A percentile compares a stretch with the other conserved stretches of the same genome.
Conservation (phyloP, 2,329 filamentous ascomycete species). For the Cyphellophora europaea region DNA sequence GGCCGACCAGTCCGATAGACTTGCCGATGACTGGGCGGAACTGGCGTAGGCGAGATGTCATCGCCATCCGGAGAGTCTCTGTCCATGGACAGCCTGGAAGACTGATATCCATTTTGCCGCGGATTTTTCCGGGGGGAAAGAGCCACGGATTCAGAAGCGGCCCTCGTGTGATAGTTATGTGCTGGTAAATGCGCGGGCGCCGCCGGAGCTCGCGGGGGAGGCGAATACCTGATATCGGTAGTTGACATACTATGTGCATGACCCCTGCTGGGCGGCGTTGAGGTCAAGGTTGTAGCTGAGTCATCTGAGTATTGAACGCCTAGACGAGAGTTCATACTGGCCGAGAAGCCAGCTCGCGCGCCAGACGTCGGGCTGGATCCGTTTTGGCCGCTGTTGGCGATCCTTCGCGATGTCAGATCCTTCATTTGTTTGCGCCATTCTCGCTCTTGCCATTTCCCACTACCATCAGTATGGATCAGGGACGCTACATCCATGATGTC, state of each 20-base stretch:
- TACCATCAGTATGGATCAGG: slow-evolving; percentile 70
- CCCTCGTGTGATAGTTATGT: slow-evolving; percentile 16
- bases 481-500: slow-evolving; percentile 77
- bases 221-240: slow-evolving; percentile 40
- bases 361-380: slow-evolving; percentile 18
- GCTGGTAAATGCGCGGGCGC: slow-evolving; percentile 13
- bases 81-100: slow-evolving; percentile 13
- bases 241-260: slow-evolving; percentile 28
- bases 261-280: slow-evolving; percentile 42
- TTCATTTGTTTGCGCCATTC: slow-evolving; percentile 89
- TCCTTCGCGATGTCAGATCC: slow-evolving; percentile 72
- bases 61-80: slow-evolving; percentile 3
- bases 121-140: slow-evolving; percentile 11
- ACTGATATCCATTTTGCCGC: slow-evolving; percentile 9
- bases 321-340: slow-evolving; percentile 25
- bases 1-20: slow-evolving; percentile 18
- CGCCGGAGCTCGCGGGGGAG: slow-evolving; percentile 25
- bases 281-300: slow-evolving; percentile 35
- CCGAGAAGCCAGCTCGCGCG: slow-evolving; percentile 43
- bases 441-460: slow-evolving; percentile 67
- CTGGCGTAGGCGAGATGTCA: slow-evolving; percentile 18
- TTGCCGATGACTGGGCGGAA: slow-evolving; percentile 27
- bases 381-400: slow-evolving; percentile 47
- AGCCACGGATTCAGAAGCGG: slow-evolving; percentile 17
- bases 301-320: slow-evolving; percentile 37